These are phyloP conservation scores for Sphagnum contortum DNA, from an alignment of 225 moss, liverwort and hornwort species.

Conservation along the genomic window DNA sequence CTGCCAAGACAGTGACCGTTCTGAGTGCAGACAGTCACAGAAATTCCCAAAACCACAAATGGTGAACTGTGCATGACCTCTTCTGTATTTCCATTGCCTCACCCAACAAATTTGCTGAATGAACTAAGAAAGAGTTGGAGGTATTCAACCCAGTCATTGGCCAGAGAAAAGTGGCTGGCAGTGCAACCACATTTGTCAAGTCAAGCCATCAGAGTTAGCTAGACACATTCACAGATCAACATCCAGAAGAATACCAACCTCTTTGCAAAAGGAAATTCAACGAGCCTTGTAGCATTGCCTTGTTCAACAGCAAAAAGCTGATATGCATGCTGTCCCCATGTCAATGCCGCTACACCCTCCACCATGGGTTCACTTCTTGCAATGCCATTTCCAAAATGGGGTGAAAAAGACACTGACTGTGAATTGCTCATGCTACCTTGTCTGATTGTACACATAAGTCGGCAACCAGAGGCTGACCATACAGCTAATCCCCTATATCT, in stretches of 20 bases:
- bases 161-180: no score
- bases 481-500: conserved; percentile 90
- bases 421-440: conserved; percentile 99
- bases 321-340: conserved; percentile 91
- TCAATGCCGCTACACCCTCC: conserved; percentile 80
- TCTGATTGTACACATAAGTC: conserved; percentile 97
- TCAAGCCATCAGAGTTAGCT: no score
- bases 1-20: conserved; percentile 17
- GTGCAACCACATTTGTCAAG: no score
- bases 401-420: conserved; percentile 60
- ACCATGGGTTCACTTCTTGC: conserved; percentile 97
- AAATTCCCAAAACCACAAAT: no score
- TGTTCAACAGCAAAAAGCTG: conserved; percentile 94
- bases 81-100: no score
- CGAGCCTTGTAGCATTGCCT: conserved; percentile 68
- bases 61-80: no score
- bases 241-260: conserved; percentile 20
- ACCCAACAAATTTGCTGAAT: no score
- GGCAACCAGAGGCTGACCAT: conserved; percentile 96
- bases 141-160: no score
- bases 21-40: background rate
- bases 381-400: conserved; percentile 65
- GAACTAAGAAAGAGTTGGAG: no score
- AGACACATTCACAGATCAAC: no score
- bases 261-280: conserved; percentile 94